Base-by-base conservation (phyloP, 768 basidiomycete species). In the Serendipita sp. region DNA sequence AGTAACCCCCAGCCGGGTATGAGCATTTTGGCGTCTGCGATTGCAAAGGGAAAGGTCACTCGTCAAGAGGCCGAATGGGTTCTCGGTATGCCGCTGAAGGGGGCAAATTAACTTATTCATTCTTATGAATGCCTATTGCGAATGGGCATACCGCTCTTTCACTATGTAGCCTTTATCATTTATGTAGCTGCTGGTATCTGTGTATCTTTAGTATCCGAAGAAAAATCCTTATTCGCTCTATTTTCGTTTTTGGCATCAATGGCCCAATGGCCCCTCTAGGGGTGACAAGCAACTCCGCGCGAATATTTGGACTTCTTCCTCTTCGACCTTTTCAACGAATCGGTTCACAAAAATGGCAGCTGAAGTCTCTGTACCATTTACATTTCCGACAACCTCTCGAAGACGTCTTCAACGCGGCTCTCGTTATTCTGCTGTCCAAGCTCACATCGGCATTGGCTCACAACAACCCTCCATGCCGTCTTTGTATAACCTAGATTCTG, bases 401-500 rank as follows among this genome's bases (percentile, higher is more conserved):
- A 22, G 53, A n/a, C 24, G 53, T 11, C 53, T 58, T 28, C 53
- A 58, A 34, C 24, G 53, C 17, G 53, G 53, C 24, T 30, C 53
- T 24, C 53, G 53, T n/a, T 58, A 58, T 34, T 58, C 53, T 24
- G 53, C 53, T 2, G 24, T 24, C 31, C 53, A 22, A 26, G 45
- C 20, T 11, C 20, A 50, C n/a, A 11, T 11, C 9, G 11, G n/a
- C 45, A 20, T 11, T 20, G 20, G 28, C 20, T 28, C 20, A 30
- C 53, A 58, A 34, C 62, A 26, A 2, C 34, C 41, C 20, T 51
- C 62, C 11, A 56, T 70, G 1, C 71, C 71, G 0, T 34, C 65
- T 13, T 64, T 74, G 45, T 67, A 68, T 9, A 63, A 66, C 5
- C 65, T 95, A 31, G 87, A 94, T 74, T 93, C 90, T 71, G 90